Conservation (phyloP, 2,329 filamentous ascomycete species). For the Juglanconis juglandina region DNA sequence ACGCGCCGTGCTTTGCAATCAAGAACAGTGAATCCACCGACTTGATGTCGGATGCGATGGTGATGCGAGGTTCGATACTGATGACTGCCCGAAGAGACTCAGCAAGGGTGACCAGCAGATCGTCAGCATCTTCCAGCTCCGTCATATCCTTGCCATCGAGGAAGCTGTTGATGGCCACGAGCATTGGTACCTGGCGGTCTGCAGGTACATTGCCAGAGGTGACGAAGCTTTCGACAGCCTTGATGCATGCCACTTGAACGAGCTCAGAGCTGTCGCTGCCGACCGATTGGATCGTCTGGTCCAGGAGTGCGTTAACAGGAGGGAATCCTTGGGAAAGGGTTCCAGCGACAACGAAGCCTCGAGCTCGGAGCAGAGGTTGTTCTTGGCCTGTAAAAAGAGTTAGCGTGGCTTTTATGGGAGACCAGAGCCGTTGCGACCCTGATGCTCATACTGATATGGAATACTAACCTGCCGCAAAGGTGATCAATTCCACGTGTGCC, state of each 20-base stretch:
- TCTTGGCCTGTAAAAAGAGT: slow-evolving; percentile 36
- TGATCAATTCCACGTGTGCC: slow-evolving; percentile 76
- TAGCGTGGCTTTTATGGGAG: background rate
- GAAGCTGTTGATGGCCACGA: slow-evolving; percentile 67
- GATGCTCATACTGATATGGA: too few relatives aligned
- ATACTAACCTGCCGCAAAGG: slow-evolving; percentile 64
- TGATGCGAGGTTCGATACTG: slow-evolving; percentile 70
- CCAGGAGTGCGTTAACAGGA: slow-evolving; percentile 63
- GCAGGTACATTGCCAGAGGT: slow-evolving; percentile 47
- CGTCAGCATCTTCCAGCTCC: slow-evolving; percentile 84
- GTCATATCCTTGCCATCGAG: slow-evolving; percentile 75
- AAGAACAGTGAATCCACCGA: slow-evolving; percentile 83
- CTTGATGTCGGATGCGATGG: slow-evolving; percentile 66
- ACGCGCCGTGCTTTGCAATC: slow-evolving; percentile 81
- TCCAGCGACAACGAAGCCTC: slow-evolving; percentile 83
- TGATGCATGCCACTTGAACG: slow-evolving; percentile 88
- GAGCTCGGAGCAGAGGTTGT: slow-evolving; percentile 75
- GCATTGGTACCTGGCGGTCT: slow-evolving; percentile 59
- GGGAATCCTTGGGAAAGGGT: slow-evolving; percentile 68
- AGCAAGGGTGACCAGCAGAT: slow-evolving; percentile 84
- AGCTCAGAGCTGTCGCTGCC: slow-evolving; percentile 76
- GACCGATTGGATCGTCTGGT: slow-evolving; percentile 72
- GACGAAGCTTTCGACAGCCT: slow-evolving; percentile 70
- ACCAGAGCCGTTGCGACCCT: background rate
- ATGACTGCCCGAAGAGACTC: slow-evolving; percentile 84